Evolutionary conservation across 129 eudicot genomes (phyloP).

Genomic region (Deinandra increscens): DNA sequence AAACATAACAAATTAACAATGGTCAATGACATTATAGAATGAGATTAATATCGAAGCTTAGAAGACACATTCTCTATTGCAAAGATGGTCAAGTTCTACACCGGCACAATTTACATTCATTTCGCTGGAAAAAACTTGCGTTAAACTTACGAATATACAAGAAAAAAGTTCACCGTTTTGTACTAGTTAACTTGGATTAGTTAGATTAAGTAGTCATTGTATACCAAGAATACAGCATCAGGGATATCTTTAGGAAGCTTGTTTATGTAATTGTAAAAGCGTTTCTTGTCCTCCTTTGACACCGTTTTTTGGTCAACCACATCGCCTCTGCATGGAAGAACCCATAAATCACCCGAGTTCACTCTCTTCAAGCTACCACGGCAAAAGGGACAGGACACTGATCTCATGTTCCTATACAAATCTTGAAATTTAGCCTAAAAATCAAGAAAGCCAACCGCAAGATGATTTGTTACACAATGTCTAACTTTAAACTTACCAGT

Average conservation of each 20-base stretch:
- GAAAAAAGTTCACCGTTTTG: slow-evolving; percentile 18
- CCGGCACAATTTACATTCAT: slow-evolving; percentile 18
- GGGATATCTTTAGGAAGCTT: slow-evolving; percentile 65
- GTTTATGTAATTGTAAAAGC: slow-evolving; percentile 56
- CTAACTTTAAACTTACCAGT: slow-evolving; percentile 50
- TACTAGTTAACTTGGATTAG: slow-evolving; percentile 14
- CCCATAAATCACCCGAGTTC: slow-evolving; percentile 66
- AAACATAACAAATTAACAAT: slow-evolving; percentile 7
- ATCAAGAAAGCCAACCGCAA: background rate
- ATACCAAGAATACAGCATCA: slow-evolving; percentile 54
- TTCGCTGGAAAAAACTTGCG: slow-evolving; percentile 23
- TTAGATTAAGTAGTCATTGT: slow-evolving; percentile 59
- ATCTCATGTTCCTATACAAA: slow-evolving; percentile 54
- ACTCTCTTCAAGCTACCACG: slow-evolving; percentile 76
- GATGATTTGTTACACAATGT: too few species aligned
- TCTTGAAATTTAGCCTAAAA: slow-evolving; percentile 26
- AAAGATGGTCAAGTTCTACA: slow-evolving; percentile 20
- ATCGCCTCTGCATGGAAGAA: slow-evolving; percentile 52
- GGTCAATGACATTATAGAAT: background rate
- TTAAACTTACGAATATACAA: slow-evolving; percentile 24
- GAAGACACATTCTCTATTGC: slow-evolving; percentile 13
- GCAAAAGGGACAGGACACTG: slow-evolving; percentile 77
- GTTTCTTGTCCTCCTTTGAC: slow-evolving; percentile 51
- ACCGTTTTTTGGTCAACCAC: slow-evolving; percentile 57
- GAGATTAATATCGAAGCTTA: slow-evolving; percentile 6